Base-by-base conservation (phyloP, 2,329 filamentous ascomycete genomes). In the Stylonectria norvegica region DNA sequence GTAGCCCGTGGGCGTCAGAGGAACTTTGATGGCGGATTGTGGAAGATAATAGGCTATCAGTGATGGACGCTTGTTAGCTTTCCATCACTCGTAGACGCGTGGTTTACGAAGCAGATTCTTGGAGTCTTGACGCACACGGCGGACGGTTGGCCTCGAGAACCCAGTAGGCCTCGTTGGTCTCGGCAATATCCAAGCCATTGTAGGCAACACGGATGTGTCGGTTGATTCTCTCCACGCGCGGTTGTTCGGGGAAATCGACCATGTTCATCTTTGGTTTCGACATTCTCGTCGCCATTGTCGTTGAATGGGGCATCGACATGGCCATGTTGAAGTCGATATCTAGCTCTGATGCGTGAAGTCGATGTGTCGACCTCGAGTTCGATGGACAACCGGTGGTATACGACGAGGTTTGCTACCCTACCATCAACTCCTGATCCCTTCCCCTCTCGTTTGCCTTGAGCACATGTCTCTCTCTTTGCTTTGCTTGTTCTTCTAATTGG, bases 141-240 rank as follows among this genome's bases (percentile, higher is more conserved):
- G 79, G 76, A 50, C 82, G 78, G 49, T 77, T 75, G 14, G 78
- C 81, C 58, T 83, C 78, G 22, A 83, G 63, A 4, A 79, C 77
- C 78, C 79, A 81, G 56, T 73, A 81, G 3, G 72, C 76, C 32
- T 76, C 69, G 39, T 65, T 72, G 5, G 79, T 81, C 30, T 82
- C 75, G 9, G 76, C 79, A 45, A 83, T 72, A 34, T 70, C 62
- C 32, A 72, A 62, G 15, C 70, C 73, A 18, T 72, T 65, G 69
- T 75, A 81, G 56, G 71, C 75, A 46, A 83, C 70, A 48, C 71
- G 68, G 33, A 83, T 61, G 53, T 79, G 76, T 35, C 75, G 66
- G 3, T 68, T 56, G 5, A 70, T 76, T 52, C 65, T 68, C 53
- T 82, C 76, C 41, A 80, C 66, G 25, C 72, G 60, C 1, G 79